These are phyloP conservation scores for Penicillium sp. DNA, from an alignment of 2,329 filamentous ascomycete species.

Conservation along the genomic window DNA sequence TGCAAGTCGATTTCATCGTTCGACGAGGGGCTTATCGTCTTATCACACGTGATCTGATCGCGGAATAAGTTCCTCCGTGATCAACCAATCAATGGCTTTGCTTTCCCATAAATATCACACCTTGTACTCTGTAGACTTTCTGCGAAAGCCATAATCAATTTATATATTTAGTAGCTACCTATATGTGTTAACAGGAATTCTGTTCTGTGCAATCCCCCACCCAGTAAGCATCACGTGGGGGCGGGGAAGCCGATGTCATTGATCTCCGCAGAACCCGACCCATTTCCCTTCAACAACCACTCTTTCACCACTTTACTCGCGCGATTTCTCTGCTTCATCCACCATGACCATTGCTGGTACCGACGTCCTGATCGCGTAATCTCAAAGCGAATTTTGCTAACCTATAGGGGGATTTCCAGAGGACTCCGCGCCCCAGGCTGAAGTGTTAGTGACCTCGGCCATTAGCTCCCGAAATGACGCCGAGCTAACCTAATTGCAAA, in stretches of 20 bases:
- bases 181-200: too few species aligned
- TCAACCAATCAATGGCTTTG: neutral
- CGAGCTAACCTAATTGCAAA: constrained; percentile 26
- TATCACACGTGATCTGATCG: neutral
- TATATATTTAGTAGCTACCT: too few species aligned
- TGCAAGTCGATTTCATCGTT: neutral
- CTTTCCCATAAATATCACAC: neutral
- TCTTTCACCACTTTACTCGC: neutral
- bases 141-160: neutral
- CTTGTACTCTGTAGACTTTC: neutral
- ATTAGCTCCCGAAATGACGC: constrained; percentile 1
- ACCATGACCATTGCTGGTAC: neutral
- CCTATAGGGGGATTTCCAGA: neutral
- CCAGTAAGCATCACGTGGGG: neutral
- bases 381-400: neutral
- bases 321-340: neutral
- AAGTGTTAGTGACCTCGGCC: constrained; percentile 34
- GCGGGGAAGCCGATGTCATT: neutral
- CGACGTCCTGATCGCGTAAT: too few species aligned
- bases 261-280: neutral
- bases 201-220: neutral
- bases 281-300: neutral
- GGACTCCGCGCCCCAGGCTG: constrained; percentile 29
- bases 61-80: neutral
- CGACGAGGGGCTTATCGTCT: neutral